Percentiles rank a stretch among this genome's conserved stretches.
These are phyloP conservation scores for Jimgerdemannia flammicorona DNA, from an alignment of 192 early-diverging fungal genomes.

Conservation along the genomic window DNA sequence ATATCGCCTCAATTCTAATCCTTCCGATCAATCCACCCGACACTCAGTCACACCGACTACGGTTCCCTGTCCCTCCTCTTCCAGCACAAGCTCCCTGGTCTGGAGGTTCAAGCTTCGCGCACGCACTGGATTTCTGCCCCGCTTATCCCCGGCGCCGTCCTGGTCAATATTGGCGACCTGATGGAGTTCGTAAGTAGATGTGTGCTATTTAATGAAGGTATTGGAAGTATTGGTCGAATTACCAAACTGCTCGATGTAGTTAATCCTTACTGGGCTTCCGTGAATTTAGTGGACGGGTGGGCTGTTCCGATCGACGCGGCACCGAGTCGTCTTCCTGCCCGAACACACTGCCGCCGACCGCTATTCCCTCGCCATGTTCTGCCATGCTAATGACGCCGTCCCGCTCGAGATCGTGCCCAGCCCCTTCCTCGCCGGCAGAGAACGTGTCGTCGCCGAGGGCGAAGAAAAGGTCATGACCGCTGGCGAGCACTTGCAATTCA, in stretches of 20 bases:
- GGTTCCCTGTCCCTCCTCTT: constrained; percentile 65
- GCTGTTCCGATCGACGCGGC: constrained; percentile 55
- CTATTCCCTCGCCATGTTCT: constrained; percentile 62
- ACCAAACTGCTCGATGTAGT: no score
- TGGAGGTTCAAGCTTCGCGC: constrained; percentile 46
- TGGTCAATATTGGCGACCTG: constrained; percentile 63
- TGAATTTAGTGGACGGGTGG: constrained; percentile 52
- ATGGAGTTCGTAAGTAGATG: constrained; percentile 28
- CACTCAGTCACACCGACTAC: constrained; percentile 59
- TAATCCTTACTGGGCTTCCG: no score
- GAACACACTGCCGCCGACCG: constrained; percentile 45
- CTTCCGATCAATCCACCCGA: not conserved
- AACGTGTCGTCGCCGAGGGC: constrained; percentile 21
- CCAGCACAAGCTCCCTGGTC: constrained; percentile 58
- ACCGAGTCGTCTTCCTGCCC: constrained; percentile 53
- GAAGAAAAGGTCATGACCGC: constrained; percentile 40
- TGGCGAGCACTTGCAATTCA: constrained; percentile 39
- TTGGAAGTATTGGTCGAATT: no score
- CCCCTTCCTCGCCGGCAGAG: constrained; percentile 21
- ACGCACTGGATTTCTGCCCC: constrained; percentile 58
- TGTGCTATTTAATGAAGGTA: no score
- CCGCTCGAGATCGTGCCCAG: constrained; percentile 46
- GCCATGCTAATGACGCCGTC: constrained; percentile 46
- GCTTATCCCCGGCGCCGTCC: constrained; percentile 43
- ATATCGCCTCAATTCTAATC: not conserved